phyloP scores from a whole-genome alignment of 75 land plant species.

The Cunninghamia lanceolata region DNA sequence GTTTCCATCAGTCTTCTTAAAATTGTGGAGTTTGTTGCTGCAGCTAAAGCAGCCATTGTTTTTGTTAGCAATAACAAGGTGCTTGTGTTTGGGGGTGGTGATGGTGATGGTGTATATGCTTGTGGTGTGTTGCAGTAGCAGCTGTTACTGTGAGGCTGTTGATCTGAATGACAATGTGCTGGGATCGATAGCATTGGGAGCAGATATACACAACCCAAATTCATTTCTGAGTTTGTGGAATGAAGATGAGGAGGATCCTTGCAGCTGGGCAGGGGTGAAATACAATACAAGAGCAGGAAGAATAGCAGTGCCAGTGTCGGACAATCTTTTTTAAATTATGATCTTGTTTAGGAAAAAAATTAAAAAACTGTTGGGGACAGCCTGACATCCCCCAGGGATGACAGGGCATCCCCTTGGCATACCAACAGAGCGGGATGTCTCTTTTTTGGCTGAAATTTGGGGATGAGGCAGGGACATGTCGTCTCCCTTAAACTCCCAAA shows the following conservation, averaged over 20 bases:
- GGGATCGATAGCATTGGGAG: constrained; percentile 79
- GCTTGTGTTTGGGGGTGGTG: not conserved
- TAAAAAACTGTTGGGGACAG: too few species aligned
- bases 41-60: too few species aligned
- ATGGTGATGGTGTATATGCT: too few species aligned
- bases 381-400: too few species aligned
- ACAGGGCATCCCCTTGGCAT: too few species aligned
- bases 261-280: constrained; percentile 66
- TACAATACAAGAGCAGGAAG: constrained; percentile 49
- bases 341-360: too few species aligned
- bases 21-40: too few species aligned
- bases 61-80: not conserved
- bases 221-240: constrained; percentile 59
- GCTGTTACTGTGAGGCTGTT: not conserved
- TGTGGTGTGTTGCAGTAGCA: not conserved
- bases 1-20: too few species aligned
- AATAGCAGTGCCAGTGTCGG: constrained; percentile 52
- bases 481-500: too few species aligned
- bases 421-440: too few species aligned
- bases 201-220: constrained; percentile 62
- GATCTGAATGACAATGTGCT: constrained; percentile 79
- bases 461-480: too few species aligned
- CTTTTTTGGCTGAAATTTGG: too few species aligned
- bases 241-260: constrained; percentile 72
- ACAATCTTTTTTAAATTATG: constrained; percentile 23